A percentile compares a stretch with the other conserved stretches of the same genome.
These are phyloP conservation scores for Monosporozyma unispora DNA, from an alignment of 805 yeast genomes.

Conservation along the genomic window DNA sequence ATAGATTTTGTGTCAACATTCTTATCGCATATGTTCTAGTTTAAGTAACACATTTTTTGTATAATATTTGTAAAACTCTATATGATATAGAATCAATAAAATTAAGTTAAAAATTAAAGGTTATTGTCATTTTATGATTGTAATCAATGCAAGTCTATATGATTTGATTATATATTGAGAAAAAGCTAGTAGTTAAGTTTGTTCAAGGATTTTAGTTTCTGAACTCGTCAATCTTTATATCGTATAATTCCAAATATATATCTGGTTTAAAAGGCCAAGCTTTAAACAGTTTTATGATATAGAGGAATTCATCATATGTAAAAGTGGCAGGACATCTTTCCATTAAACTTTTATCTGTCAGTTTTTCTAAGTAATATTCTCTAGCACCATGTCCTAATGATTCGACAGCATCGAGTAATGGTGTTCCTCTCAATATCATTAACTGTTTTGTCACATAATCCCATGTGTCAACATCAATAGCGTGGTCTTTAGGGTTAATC, in stretches of 20 bases:
- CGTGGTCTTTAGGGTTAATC: slow-evolving; percentile 38
- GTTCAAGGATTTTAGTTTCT: background rate
- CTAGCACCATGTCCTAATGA: slow-evolving; percentile 77
- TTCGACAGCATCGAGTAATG: slow-evolving; percentile 39
- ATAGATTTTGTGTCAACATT: background rate
- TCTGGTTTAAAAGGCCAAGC: slow-evolving; percentile 86
- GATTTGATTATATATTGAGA: background rate
- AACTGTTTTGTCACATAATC: slow-evolving; percentile 61
- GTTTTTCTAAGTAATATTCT: slow-evolving; percentile 35
- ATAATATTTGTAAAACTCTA: background rate
- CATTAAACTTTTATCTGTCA: slow-evolving; percentile 32
- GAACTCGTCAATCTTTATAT: slow-evolving; percentile 2
- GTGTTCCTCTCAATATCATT: slow-evolving; percentile 39
- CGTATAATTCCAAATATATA: slow-evolving; percentile 4
- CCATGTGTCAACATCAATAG: slow-evolving; percentile 45
- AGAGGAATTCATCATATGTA: slow-evolving; percentile 44
- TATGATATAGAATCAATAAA: background rate
- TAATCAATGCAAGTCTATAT: background rate
- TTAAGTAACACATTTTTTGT: background rate
- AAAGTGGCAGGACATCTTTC: slow-evolving; percentile 41
- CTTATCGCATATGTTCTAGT: background rate
- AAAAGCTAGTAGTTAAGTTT: background rate
- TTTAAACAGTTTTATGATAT: slow-evolving; percentile 44
- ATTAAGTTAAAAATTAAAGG: background rate
- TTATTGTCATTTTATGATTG: background rate